A percentile compares a stretch with the other conserved stretches of the same genome.
Conservation (phyloP, 2,329 filamentous ascomycete genomes). For the Arachnopeziza araneosa region DNA sequence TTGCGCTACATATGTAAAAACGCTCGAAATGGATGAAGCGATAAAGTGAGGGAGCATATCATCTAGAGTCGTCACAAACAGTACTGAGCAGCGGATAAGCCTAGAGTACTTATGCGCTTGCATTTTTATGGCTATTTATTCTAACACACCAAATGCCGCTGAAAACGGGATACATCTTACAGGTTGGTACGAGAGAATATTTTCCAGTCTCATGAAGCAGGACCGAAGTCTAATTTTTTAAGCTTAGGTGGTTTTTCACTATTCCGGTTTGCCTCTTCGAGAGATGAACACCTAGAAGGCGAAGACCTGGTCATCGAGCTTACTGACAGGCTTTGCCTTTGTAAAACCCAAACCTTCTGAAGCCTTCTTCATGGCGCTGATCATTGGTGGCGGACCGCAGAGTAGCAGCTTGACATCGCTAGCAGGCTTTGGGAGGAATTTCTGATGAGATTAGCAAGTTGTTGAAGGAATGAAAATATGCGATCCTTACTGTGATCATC, state of each 20-base stretch:
- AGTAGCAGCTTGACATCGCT: constrained; percentile 88
- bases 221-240: not conserved
- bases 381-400: constrained; percentile 95
- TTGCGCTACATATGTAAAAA: no score
- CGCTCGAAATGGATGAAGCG: no score
- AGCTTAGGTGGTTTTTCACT: not conserved
- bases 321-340: constrained; percentile 92
- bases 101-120: not conserved
- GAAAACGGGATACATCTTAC: not conserved
- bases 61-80: no score
- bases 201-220: not conserved
- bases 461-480: not conserved
- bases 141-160: no score
- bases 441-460: constrained; percentile 40
- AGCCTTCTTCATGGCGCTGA: constrained; percentile 94
- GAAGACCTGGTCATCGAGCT: constrained; percentile 97
- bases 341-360: constrained; percentile 83
- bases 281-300: constrained; percentile 56
- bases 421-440: constrained; percentile 76
- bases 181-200: not conserved
- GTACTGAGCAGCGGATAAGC: no score
- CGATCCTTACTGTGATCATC: constrained; percentile 73
- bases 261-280: not conserved
- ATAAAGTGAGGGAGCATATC: no score
- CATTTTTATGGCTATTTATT: not conserved